Conservation (phyloP, 2,329 filamentous ascomycete genomes). For the Ophiostoma tasmaniense region DNA sequence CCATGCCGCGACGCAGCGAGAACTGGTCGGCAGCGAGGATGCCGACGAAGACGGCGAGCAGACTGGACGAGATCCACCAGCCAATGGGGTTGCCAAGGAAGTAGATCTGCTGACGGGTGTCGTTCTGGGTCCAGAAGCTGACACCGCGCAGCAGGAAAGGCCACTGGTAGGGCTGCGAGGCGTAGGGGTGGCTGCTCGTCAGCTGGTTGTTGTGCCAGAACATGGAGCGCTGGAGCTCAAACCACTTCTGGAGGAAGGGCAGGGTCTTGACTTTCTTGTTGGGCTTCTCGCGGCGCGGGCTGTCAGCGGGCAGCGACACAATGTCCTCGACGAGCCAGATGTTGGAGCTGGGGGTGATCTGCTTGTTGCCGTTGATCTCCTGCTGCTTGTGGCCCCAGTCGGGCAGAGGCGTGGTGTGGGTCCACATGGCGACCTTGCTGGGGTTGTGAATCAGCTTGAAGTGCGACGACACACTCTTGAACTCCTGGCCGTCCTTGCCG, state of each 20-base stretch:
- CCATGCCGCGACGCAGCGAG: conserved; percentile 82
- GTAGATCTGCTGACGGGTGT: conserved; percentile 94
- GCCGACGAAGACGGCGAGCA: conserved; percentile 87
- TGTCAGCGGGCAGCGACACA: conserved; percentile 64
- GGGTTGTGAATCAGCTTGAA: conserved; percentile 95
- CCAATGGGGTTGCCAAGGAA: conserved; percentile 95
- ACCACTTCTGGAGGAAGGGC: conserved; percentile 87
- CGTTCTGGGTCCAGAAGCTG: conserved; percentile 97
- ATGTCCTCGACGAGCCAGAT: conserved; percentile 92
- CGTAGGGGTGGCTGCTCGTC: conserved; percentile 93
- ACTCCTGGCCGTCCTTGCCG: conserved; percentile 70
- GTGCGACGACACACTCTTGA: conserved; percentile 83
- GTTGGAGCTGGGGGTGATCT: conserved; percentile 79
- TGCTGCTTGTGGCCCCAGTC: conserved; percentile 97
- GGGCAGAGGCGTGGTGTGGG: conserved; percentile 85
- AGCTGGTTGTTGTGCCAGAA: conserved; percentile 99
- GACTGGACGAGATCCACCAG: conserved; percentile 92
- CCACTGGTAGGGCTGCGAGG: conserved; percentile 93
- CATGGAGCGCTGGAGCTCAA: conserved; percentile 95
- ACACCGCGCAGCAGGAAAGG: conserved; percentile 94
- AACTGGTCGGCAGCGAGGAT: conserved; percentile 90
- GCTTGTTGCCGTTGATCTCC: conserved; percentile 99
- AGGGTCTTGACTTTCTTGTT: conserved; percentile 71
- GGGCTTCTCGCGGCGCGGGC: conserved; percentile 65
- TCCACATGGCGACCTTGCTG: conserved; percentile 99